Conservation (phyloP, 2,329 filamentous ascomycete species). For the Pezicula radicicola region DNA sequence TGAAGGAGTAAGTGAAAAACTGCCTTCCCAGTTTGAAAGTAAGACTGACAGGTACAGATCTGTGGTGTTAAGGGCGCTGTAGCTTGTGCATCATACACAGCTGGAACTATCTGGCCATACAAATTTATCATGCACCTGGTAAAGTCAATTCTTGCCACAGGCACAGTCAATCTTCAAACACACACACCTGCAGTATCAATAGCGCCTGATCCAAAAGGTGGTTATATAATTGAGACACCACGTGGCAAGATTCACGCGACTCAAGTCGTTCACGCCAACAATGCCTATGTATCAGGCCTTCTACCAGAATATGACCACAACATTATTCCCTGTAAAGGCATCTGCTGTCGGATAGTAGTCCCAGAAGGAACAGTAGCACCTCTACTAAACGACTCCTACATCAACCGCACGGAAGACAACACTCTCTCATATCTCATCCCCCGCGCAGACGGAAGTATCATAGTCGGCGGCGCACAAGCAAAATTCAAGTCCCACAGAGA, state of each 20-base stretch:
- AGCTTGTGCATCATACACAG: slow-evolving; percentile 4
- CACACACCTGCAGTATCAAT: slow-evolving; percentile 38
- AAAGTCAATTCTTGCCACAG: slow-evolving; percentile 38
- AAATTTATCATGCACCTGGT: slow-evolving; percentile 53
- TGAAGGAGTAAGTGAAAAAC: slow-evolving; percentile 35
- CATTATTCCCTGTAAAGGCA: slow-evolving; percentile 60
- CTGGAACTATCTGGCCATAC: slow-evolving; percentile 47
- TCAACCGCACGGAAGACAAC: slow-evolving; percentile 7
- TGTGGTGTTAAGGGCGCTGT: slow-evolving; percentile 7
- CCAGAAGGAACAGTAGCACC: slow-evolving; percentile 14
- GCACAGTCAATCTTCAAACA: slow-evolving; percentile 46
- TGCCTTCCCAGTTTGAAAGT: slow-evolving; percentile 29
- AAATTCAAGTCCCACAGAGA: slow-evolving; percentile 25
- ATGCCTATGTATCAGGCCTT: slow-evolving; percentile 62
- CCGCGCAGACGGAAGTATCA: slow-evolving; percentile 24
- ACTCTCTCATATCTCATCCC: slow-evolving; percentile 24
- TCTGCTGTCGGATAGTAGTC: slow-evolving; percentile 26
- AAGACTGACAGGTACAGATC: slow-evolving; percentile 26
- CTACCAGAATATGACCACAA: slow-evolving; percentile 55
- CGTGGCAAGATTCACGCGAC: slow-evolving; percentile 51
- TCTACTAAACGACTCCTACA: slow-evolving; percentile 16
- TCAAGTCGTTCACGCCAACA: slow-evolving; percentile 62
- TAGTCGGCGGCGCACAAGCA: slow-evolving; percentile 38
- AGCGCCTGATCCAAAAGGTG: slow-evolving; percentile 16
- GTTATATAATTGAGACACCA: slow-evolving; percentile 47